A percentile compares a stretch with the other conserved stretches of the same genome.
These are phyloP conservation scores for Bryoerythrophyllum caledonicum DNA, from an alignment of 225 moss, liverwort and hornwort species.

Conservation along the genomic window DNA sequence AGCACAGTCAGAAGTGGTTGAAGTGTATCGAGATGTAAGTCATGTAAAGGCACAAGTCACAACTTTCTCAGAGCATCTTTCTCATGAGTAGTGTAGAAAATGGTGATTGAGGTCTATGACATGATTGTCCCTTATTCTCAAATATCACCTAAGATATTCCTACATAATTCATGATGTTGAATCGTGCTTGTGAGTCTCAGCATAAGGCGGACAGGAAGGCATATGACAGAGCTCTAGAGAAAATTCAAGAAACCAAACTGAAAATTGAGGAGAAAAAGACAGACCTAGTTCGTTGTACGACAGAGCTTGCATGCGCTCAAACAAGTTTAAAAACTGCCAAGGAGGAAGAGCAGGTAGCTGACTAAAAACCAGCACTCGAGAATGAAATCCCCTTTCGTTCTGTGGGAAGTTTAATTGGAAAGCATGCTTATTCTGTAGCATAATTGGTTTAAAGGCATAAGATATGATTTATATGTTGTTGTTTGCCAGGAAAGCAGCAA, in stretches of 20 bases:
- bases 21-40: background rate
- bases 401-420: background rate
- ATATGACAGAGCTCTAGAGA: conserved; percentile 47
- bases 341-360: conserved; percentile 57
- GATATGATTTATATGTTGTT: background rate
- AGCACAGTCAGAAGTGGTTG: background rate
- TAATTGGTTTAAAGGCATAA: background rate
- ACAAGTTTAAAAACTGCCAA: conserved; percentile 40
- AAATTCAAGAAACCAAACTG: conserved; percentile 43
- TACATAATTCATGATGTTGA: background rate
- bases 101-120: background rate
- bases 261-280: conserved; percentile 43
- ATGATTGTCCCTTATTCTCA: background rate
- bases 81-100: background rate
- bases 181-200: conserved; percentile 21
- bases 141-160: background rate
- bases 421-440: background rate
- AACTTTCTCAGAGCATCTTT: background rate
- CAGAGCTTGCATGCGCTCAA: conserved; percentile 30
- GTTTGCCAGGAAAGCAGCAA: conserved; percentile 46
- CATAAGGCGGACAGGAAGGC: conserved; percentile 49
- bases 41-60: background rate
- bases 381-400: background rate
- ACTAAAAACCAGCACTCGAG: background rate
- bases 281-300: conserved; percentile 33